Base-by-base conservation (phyloP, 345 rosid species). In the Hibiscus mutabilis region DNA sequence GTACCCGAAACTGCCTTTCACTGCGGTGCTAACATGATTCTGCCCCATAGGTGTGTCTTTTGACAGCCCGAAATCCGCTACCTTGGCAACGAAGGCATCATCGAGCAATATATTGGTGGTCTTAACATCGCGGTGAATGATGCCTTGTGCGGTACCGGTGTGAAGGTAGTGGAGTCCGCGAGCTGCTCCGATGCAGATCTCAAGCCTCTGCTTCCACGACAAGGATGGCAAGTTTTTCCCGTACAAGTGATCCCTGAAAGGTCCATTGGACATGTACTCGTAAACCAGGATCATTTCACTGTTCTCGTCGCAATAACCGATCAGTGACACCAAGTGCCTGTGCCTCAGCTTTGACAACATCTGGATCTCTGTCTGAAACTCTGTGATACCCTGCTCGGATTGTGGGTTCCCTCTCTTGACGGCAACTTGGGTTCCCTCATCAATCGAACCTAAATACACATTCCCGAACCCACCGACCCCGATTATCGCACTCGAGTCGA, bases 401-500 rank as follows among this genome's bases (percentile, higher is more conserved):
- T 88, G 93, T 3, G 93, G 96, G 71, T 90, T 90, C 58, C 96
- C 96, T 76, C 96, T 80, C 72, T 90, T 90, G 66, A 90, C 91
- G 40, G 96, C 93, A 51, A 90, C 93, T 82, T 87, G 70, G 59
- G 89, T 87, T 14, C 87, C 88, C 29, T 90, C 90, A 55, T 90
- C 93, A 13, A 90, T 79, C 9, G 29, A 68, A 8, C 90, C 89
- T 12, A 90, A 49, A 73, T 90, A 90, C 70, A 90, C 96, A 68
- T 90, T 90, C 12, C 96, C 93, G 60, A 90, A 90, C 40, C 96
- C 93, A 10, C 96, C 93, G 59, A 88, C 90, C 47, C 96, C 93
- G 7, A 90, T 88, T 60, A 90, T 84, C 19, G 75, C 79, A 52
- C 82, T 78, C 14, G 87, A 77, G 52, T 90, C 93, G 13, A 86